Evolutionary conservation across 805 yeast species (phyloP), one percentile per base, ranked within the genome.

Genomic region (Yamadazyma phyllophila): DNA sequence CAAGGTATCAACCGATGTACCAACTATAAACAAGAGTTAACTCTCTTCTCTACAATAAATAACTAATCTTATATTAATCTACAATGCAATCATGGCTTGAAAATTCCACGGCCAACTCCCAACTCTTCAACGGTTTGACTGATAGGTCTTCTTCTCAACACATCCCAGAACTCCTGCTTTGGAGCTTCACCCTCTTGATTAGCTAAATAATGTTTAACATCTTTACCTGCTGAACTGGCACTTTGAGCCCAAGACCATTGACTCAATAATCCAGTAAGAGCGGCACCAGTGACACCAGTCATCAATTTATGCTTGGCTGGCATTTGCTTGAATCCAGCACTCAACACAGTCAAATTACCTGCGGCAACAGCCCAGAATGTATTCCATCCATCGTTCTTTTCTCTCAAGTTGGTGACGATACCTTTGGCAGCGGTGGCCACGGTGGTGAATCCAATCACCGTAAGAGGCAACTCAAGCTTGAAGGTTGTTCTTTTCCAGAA

Each of bases 71-170:
- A 27, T 39, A 16, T 14, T 39, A 39, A 30, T 31, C 13, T 31
- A 32, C 43, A 39, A 41, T 41, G 44, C 44, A 42, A 26, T 26
- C 57, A 67, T 43, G 66, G 63, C 58, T 69, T 69, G 54, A 75
- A 72, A 48, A 78, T 74, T 54, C 83, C 83, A 61, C 83, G 71
- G 44, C 83, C 83, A 53, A 68, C 81, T 52, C 96, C 96, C 54
- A 88, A 73, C 58, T 82, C 83, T 50, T 80, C 84, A 24, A 85
- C 78, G 8, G 95, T 86, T 67, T 86, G 90, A 15, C 89, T 81
- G 53, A 88, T 68, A 13, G 96, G 96, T 59, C 87, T 79, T 73
- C 96, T 83, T 70, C 82, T 79, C 61, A 81, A 80, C 31, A 83
- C 82, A 52, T 87, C 92, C 90, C 90, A 88, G 68, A 86, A 85